Base-by-base conservation (phyloP, 495 filamentous ascomycete species). In the Rostrohypoxylon terebratum region DNA sequence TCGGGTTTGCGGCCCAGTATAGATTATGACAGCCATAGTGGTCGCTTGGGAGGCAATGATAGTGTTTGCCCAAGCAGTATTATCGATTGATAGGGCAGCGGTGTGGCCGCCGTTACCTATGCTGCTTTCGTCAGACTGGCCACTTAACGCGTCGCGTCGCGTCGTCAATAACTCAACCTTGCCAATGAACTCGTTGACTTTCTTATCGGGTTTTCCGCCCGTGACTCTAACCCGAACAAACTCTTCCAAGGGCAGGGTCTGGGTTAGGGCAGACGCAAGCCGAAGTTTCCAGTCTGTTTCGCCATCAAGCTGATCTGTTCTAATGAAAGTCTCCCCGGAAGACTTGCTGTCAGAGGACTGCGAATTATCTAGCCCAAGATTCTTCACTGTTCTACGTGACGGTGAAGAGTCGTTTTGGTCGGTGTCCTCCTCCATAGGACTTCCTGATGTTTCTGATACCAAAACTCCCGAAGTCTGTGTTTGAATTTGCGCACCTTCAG, bases 221-320 rank as follows among this genome's bases (percentile, higher is more conserved):
- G 90, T 91, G 64, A 99, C 85, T 42, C 87, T 88, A 11, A 98
- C 83, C 47, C 90, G 87, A 4, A 89, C 86, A 69, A 96, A 89
- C 63, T 94, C 91, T 18, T 83, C 84, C 2, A 89, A 78, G 4
- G 90, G 75, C 5, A 98, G 83, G 40, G 80, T 82, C 73, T 99
- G 96, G 0, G 94, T 94, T 11, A 97, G 77, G 0, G 91, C 86
- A 7, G 94, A 94, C 2, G 95, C 93, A 3, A 98, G 78, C 4
- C 96, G 90, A 38, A 99, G 84, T 80, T 99, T 99, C 96, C 96
- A 99, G 74, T 99, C 96, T 7, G 96, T 99, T 81, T 99, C 96
- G 63, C 96, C 96, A 73, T 99, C 96, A 9, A 99, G 86, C 77
- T 99, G 96, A 78, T 99, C 96, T 1, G 96, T 99, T 45, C 95